phyloP scores from a whole-genome alignment of 768 basidiomycete genomes.

The Pleurotus eryngii region DNA sequence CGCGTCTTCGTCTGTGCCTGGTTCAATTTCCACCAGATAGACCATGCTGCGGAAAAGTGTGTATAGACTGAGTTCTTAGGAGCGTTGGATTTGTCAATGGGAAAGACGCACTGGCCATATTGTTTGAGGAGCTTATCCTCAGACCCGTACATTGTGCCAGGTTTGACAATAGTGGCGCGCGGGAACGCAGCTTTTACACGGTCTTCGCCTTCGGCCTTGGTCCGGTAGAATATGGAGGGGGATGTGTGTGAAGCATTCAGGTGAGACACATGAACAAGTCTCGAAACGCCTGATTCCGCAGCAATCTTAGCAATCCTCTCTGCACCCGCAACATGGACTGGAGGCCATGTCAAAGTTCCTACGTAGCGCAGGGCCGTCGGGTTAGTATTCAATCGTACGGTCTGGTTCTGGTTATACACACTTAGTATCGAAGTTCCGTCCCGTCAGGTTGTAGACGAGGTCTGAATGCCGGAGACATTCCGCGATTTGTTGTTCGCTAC shows the following conservation, averaged over 20 bases:
- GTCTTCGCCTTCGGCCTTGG: slow-evolving; percentile 89
- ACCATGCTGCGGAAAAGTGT: slow-evolving; percentile 58
- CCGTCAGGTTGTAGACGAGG: slow-evolving; percentile 93
- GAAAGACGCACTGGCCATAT: slow-evolving; percentile 76
- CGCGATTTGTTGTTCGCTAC: slow-evolving; percentile 85
- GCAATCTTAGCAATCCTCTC: slow-evolving; percentile 84
- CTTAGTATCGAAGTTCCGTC: slow-evolving; percentile 96
- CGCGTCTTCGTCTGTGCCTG: slow-evolving; percentile 81
- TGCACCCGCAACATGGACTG: slow-evolving; percentile 81
- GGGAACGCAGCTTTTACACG: slow-evolving; percentile 82
- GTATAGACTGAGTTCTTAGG: slow-evolving; percentile 10
- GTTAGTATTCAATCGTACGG: not conserved
- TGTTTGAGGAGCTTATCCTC: slow-evolving; percentile 94
- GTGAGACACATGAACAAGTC: slow-evolving; percentile 93
- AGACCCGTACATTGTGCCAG: slow-evolving; percentile 84
- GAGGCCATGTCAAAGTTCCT: slow-evolving; percentile 88
- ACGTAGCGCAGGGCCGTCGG: slow-evolving; percentile 7
- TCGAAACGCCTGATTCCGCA: slow-evolving; percentile 70
- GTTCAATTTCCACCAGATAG: slow-evolving; percentile 94
- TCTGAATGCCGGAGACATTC: slow-evolving; percentile 95
- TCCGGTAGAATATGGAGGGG: slow-evolving; percentile 77
- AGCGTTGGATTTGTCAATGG: slow-evolving; percentile 10
- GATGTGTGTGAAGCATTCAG: slow-evolving; percentile 84
- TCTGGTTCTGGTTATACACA: slow-evolving; percentile 30
- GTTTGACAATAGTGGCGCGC: slow-evolving; percentile 83